Base-by-base conservation (phyloP, 2,329 filamentous ascomycete genomes). In the Ambrosiella beaveri region DNA sequence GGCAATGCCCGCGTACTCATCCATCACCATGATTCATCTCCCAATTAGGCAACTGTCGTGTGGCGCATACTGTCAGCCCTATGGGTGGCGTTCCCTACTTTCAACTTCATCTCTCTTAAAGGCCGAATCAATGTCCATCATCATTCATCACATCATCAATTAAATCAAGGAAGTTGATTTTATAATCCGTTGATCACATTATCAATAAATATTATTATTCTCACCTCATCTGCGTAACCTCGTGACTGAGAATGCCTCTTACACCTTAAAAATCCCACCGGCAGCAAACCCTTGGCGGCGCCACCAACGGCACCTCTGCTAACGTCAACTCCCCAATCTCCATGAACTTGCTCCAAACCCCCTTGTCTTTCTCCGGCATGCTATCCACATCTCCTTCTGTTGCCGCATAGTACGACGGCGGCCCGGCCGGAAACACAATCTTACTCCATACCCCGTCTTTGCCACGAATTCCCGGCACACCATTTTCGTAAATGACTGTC, bases 221-320 rank as follows among this genome's bases (percentile, higher is more conserved):
- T n/a, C 4, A 12, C 7, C 40, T 41, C 11, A 41, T 41, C 40
- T 41, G n/a, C n/a, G 11, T 12, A 41, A 41, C n/a, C 40, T 41
- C 40, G 40, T 41, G n/a, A 8, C 17, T 3, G 4, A 9, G 13
- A 15, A 49, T 49, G n/a, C 12, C 19, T 19, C 13, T 9, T 11
- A 11, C 17, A 8, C 47, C 44, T 44, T 68, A 90, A 64, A 91
- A 82, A 66, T 88, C 80, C 78, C 85, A 91, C 36, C 72, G 69
- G 63, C 81, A 82, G 74, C 82, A 91, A 65, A 91, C 88, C 61
- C 81, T 75, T 69, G 82, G 83, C 0, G 90, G 90, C 17, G 90
- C 87, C 51, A 88, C 71, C 64, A 85, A 76, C 0, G 90, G 90
- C 71, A 95, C 85, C 6, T 82, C 65, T 0, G 83, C 84, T 40